Percentiles rank a stretch among this genome's conserved stretches.
phyloP scores from a whole-genome alignment of 1,284 basidiomycete species.

The Porodaedalea pini region DNA sequence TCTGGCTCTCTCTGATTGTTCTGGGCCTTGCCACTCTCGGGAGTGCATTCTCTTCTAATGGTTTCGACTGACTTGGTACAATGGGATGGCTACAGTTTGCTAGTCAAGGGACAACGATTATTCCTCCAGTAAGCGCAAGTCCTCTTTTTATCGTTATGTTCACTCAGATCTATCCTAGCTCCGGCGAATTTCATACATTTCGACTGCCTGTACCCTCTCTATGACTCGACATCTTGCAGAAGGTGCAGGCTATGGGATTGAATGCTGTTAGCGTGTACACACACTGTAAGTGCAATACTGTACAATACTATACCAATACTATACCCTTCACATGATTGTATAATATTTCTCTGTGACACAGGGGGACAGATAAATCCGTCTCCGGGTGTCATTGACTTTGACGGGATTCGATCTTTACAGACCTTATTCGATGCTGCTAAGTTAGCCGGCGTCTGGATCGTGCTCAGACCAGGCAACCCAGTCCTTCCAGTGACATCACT shows the following conservation, averaged over 20 bases:
- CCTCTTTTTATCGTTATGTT: background rate
- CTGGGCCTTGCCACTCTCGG: background rate
- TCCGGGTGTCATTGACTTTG: constrained; percentile 69
- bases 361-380: constrained; percentile 69
- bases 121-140: constrained; percentile 19
- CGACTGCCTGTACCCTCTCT: constrained; percentile 74
- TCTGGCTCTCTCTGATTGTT: background rate
- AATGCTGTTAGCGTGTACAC: constrained; percentile 73
- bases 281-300: constrained; percentile 37
- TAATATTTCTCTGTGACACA: too few relatives aligned
- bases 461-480: constrained; percentile 40
- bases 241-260: constrained; percentile 74
- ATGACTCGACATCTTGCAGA: constrained; percentile 82
- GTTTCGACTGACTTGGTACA: constrained; percentile 10
- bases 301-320: constrained; percentile 9
- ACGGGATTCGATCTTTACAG: constrained; percentile 63
- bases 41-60: background rate
- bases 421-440: constrained; percentile 50
- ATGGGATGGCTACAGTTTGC: constrained; percentile 17
- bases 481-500: background rate
- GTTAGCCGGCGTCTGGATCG: constrained; percentile 44
- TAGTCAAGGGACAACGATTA: constrained; percentile 17
- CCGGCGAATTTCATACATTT: constrained; percentile 81
- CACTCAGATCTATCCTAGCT: constrained; percentile 5
- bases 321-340: too few relatives aligned